Percentiles rank a stretch among this genome's conserved stretches.
Evolutionary conservation across 78 protist genomes (phyloP).

Genomic region (Speleostelium caveatum): DNA sequence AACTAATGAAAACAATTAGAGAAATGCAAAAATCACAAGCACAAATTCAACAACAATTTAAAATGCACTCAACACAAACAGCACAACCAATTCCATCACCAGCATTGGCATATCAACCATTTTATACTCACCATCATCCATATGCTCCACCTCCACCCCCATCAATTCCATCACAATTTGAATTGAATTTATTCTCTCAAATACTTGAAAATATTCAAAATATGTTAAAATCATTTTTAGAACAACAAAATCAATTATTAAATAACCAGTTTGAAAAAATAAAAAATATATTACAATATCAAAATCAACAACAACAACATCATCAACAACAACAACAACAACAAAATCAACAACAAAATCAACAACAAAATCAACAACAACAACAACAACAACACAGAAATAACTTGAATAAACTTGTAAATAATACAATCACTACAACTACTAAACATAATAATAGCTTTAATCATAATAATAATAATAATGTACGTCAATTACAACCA

Average conservation of each 20-base stretch:
- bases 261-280: neutral
- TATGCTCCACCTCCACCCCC: neutral
- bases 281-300: neutral
- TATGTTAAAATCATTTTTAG: neutral
- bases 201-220: neutral
- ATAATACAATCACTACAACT: neutral
- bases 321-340: conserved; percentile 23
- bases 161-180: neutral
- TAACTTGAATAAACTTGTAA: neutral
- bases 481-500: neutral
- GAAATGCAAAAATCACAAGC: no score
- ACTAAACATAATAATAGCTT: neutral
- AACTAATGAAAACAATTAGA: no score
- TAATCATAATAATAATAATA: neutral
- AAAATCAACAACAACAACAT: conserved; percentile 1
- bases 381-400: conserved; percentile 8
- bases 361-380: conserved; percentile 12
- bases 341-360: conserved; percentile 31
- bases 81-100: neutral
- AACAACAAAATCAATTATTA: neutral
- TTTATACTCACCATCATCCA: neutral
- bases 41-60: neutral
- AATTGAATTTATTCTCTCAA: neutral
- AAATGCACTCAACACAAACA: neutral
- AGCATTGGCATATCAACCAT: neutral